phyloP scores from a whole-genome alignment of 2,329 filamentous ascomycete species.

The Dactylellina cionopaga region DNA sequence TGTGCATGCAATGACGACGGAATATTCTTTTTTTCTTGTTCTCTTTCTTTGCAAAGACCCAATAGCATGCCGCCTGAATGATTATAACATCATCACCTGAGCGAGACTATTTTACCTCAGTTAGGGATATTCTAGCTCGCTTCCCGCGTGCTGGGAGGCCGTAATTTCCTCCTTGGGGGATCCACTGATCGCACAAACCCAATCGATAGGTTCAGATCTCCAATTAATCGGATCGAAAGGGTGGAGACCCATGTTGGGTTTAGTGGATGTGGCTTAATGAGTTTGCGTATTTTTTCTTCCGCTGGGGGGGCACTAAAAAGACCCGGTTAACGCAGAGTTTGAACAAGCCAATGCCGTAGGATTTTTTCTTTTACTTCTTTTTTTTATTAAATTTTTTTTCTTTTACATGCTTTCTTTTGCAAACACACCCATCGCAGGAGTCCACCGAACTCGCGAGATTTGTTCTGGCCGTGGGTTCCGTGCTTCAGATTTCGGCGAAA shows the following conservation, averaged over 20 bases:
- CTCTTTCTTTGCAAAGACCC: slow-evolving; percentile 1
- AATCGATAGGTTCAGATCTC: slow-evolving; percentile 53
- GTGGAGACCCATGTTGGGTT: slow-evolving; percentile 46
- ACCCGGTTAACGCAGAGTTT: slow-evolving; percentile 21
- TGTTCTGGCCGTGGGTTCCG: slow-evolving; percentile 34
- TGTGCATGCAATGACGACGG: slow-evolving; percentile 17
- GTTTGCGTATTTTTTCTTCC: slow-evolving; percentile 51
- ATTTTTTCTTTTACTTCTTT: slow-evolving; percentile 7
- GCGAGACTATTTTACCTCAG: slow-evolving; percentile 28
- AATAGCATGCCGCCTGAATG: slow-evolving; percentile 19
- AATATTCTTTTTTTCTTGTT: slow-evolving; percentile 40
- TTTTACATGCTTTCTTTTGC: slow-evolving; percentile 24
- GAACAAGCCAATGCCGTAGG: slow-evolving; percentile 17
- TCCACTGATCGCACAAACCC: slow-evolving; percentile 48
- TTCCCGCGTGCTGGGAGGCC: slow-evolving; percentile 48
- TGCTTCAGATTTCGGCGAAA: slow-evolving; percentile 26
- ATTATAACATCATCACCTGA: slow-evolving; percentile 47
- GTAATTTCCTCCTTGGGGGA: slow-evolving; percentile 51
- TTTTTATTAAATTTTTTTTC: slow-evolving; percentile 10
- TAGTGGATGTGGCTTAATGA: slow-evolving; percentile 48
- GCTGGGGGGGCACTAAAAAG: slow-evolving; percentile 25
- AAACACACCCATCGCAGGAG: slow-evolving; percentile 45
- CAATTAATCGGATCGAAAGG: slow-evolving; percentile 48
- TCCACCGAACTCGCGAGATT: slow-evolving; percentile 36
- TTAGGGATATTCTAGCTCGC: slow-evolving; percentile 24